Evolutionary conservation across 75 land plant genomes (phyloP).

Genomic region (Ceratopteris richardii): DNA sequence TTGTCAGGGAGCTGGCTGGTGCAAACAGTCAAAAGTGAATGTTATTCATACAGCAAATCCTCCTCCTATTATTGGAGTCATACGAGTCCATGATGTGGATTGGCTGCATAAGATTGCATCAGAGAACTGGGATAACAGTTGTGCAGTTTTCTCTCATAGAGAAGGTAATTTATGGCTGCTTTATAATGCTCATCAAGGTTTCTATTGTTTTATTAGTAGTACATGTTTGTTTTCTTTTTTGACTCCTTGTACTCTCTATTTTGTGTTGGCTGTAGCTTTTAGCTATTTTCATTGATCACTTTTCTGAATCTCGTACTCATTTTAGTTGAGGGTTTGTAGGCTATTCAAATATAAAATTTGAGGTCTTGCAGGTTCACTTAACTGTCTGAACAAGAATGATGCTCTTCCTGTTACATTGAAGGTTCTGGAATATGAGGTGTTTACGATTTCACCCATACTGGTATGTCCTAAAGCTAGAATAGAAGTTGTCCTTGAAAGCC

Average conservation of each 20-base stretch:
- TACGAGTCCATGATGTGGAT: constrained; percentile 59
- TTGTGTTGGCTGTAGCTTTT: no score
- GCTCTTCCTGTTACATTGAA: constrained; percentile 64
- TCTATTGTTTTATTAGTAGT: no score
- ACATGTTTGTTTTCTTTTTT: no score
- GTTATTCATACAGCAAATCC: constrained; percentile 49
- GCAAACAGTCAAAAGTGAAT: constrained; percentile 54
- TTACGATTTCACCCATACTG: constrained; percentile 71
- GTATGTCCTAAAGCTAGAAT: constrained; percentile 29
- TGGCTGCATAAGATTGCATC: constrained; percentile 45
- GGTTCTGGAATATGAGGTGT: constrained; percentile 69
- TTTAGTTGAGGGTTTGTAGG: no score
- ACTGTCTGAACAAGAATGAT: constrained; percentile 38
- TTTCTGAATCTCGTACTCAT: no score
- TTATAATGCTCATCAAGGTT: no score
- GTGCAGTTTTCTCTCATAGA: constrained; percentile 42
- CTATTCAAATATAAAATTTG: no score
- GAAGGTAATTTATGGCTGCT: constrained; percentile 13
- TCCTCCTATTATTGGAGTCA: constrained; percentile 41
- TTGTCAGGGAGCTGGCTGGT: constrained; percentile 99
- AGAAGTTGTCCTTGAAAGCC: background rate
- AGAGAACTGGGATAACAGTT: constrained; percentile 64
- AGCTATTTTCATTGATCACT: no score
- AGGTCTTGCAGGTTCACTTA: constrained; percentile 33
- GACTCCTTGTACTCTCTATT: no score